Base-by-base conservation (phyloP, 495 filamentous ascomycete genomes). In the Penicillium fimorum region DNA sequence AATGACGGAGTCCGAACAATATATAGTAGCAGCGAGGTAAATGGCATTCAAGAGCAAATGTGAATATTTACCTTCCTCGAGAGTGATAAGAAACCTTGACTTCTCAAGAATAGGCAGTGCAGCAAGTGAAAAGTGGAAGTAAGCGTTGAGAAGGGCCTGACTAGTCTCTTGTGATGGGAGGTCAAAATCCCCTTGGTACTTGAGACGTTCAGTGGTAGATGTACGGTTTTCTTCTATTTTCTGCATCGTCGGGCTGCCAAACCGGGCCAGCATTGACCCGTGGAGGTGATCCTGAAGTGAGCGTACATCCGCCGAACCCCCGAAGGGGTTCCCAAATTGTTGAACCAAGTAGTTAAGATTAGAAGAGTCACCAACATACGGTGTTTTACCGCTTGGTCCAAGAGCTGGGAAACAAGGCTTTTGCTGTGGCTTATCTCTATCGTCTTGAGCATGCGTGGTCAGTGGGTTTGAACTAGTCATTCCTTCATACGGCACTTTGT, bases 321-420 rank as follows among this genome's bases (percentile, higher is more conserved):
- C n/a, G 18, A 54, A 61, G 4, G 59, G 59, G 20, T 58, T 50
- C 13, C 59, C 59, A 46, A 62, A 62, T 33, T 62, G 44, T 51
- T 54, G 59, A 27, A 62, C 38, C 22, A 62, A 37, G 22, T 62
- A 62, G 24, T 62, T 62, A 4, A 62, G 22, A 32, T 62, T 62
- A 6, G 50, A 62, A 11, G 56, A 50, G 18, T 62, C 59, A 5
- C 46, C 59, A 35, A 62, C 50, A 50, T 58, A 62, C 5, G 37
- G 56, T 3, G 59, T 57, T 24, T 54, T 57, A 0, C 59, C 59
- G 2, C 49, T 44, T 4, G 59, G 50, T 0, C 41, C 44, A 13
- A 33, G 47, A 18, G 47, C 22, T 44, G 59, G 59, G 33, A 61
- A 53, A 42, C 44, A 57, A 12, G 59, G 54, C 42, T 50, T 37